phyloP scores from a whole-genome alignment of 495 filamentous ascomycete species.

The Aspergillus heteromorphus region DNA sequence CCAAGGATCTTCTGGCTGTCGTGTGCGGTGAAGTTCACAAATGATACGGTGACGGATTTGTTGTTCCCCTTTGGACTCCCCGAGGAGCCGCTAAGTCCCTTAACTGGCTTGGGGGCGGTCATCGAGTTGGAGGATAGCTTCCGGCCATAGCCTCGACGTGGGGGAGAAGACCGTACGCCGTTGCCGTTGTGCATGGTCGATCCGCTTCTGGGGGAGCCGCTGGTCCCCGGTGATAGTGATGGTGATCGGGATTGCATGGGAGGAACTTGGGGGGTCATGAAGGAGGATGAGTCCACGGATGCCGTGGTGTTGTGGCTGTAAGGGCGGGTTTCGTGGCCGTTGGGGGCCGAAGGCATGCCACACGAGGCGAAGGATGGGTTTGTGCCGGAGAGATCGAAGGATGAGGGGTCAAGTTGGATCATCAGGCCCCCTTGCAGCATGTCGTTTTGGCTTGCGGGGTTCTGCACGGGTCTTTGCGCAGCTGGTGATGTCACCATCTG shows the following conservation, averaged over 20 bases:
- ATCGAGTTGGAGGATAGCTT: constrained; percentile 37
- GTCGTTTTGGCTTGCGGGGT: constrained; percentile 28
- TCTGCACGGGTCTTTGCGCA: constrained; percentile 29
- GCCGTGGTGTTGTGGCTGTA: constrained; percentile 21
- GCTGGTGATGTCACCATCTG: constrained; percentile 29
- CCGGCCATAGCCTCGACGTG: constrained; percentile 29
- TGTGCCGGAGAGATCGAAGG: constrained; percentile 27
- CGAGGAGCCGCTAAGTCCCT: constrained; percentile 11
- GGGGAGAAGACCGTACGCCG: constrained; percentile 19
- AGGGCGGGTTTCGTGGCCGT: constrained; percentile 11
- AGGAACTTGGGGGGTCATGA: constrained; percentile 24
- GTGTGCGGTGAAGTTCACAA: constrained; percentile 86
- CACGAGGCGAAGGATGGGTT: constrained; percentile 29
- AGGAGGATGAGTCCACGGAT: constrained; percentile 25
- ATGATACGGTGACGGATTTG: constrained; percentile 53
- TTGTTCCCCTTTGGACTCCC: constrained; percentile 29
- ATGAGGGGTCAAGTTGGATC: constrained; percentile 40
- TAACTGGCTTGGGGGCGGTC: constrained; percentile 32
- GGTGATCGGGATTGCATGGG: constrained; percentile 28
- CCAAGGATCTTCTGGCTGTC: constrained; percentile 79
- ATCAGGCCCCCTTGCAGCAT: constrained; percentile 43
- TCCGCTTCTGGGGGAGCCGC: constrained; percentile 22
- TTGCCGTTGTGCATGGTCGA: constrained; percentile 15
- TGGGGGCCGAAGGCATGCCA: constrained; percentile 20
- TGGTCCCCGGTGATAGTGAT: constrained; percentile 35